These are phyloP conservation scores for Aulographum hederae DNA, from an alignment of 2,329 filamentous ascomycete genomes.

Conservation along the genomic window DNA sequence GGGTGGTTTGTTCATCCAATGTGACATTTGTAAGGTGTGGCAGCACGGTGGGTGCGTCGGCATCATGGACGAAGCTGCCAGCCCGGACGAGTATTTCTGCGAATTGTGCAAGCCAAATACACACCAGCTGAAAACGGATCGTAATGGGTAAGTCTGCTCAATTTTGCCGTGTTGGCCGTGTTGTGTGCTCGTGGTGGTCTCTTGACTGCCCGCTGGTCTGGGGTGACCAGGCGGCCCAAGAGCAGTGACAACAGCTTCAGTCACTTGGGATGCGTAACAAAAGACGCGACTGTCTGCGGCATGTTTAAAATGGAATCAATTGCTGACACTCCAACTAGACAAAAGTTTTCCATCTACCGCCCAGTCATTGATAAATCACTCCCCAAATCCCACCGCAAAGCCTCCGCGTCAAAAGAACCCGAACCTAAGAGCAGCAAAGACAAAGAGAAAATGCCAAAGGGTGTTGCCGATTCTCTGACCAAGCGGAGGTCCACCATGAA, in stretches of 20 bases:
- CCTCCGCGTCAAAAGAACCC: constrained; percentile 46
- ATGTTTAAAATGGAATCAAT: no score
- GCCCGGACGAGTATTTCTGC: constrained; percentile 95
- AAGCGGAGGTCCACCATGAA: constrained; percentile 96
- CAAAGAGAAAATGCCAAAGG: constrained; percentile 33
- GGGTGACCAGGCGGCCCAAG: no score
- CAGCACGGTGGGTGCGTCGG: constrained; percentile 96
- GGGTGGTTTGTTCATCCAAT: constrained; percentile 93
- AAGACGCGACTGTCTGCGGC: no score
- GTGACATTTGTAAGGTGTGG: constrained; percentile 96
- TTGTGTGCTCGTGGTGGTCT: constrained; percentile 8
- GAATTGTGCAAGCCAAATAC: constrained; percentile 85
- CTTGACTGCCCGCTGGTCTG: constrained; percentile 8
- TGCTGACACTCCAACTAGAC: no score
- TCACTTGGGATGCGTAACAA: no score
- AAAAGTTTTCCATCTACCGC: constrained; percentile 44
- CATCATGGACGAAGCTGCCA: constrained; percentile 83
- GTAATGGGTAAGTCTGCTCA: constrained; percentile 69
- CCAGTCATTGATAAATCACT: constrained; percentile 35
- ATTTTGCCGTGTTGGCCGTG: no score
- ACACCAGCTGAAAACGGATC: constrained; percentile 64
- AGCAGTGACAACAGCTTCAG: constrained; percentile 1
- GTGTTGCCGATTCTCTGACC: constrained; percentile 39
- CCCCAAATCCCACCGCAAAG: constrained; percentile 38
- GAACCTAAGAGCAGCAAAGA: constrained; percentile 34